Evolutionary conservation across 2,329 filamentous ascomycete species (phyloP), one percentile per base, ranked within the genome.

Genomic region (Fusarium multiceps): DNA sequence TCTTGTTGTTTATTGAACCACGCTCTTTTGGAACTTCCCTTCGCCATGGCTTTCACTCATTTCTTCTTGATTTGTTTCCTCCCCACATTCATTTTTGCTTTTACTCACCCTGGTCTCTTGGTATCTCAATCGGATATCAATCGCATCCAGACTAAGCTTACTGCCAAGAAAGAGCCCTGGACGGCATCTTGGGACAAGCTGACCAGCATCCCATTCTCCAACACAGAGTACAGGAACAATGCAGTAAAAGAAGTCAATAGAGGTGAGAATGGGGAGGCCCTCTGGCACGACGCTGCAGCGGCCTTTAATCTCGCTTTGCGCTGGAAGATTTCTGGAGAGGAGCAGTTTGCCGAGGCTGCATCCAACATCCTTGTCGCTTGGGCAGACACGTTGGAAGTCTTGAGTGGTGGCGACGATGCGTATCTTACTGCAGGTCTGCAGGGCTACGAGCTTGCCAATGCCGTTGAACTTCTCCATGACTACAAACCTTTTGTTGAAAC

Each of bases 361-460:
- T n/a, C 51, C 3, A 14, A 28, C 0, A 30, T 57, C 5, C 51
- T 59, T 3, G 13, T 45, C 11, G 51, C 56, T 12, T 59, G 56
- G 56, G 51, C 56, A 11, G 51, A 45, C 6, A 57, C 25, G 14
- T 25, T 59, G 1, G 27, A 45, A 8, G 9, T 37, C 12, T 16
- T 59, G 11, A 57, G 40, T 5, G 51, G 51, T 14, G 51, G 51
- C 0, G 51, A 57, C 5, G 56, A 59, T 2, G 51, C 28, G 4
- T 59, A 75, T 57, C 79, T 85, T 4, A 79, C 80, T 0, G 74
- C 80, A 0, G 82, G 83, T 0, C 66, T 85, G 3, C 82, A 85
- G 34, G 83, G 83, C 0, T 84, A 84, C 56, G 75, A 85, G 63
- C 72, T 85, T 14, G 83, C 82, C 18, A 85, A 85, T 48, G 82